Evolutionary conservation across 306 rosid species (phyloP), one percentile per base, ranked within the genome.

Genomic region (Potentilla sterilis): DNA sequence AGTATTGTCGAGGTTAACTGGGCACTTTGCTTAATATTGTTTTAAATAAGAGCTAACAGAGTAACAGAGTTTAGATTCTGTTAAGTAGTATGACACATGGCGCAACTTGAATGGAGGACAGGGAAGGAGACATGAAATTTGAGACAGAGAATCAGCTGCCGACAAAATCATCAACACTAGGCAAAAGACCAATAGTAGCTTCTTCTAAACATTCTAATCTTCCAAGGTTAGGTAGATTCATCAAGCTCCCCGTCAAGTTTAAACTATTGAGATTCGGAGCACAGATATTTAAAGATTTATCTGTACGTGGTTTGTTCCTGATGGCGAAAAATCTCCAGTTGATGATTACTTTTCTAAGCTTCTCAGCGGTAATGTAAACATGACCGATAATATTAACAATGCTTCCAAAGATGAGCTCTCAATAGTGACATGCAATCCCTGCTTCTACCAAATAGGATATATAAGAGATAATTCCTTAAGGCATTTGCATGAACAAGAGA

Each of bases 1-100:
- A 64, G 46, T 64, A 37, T 18, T 37, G 22, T 66, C 28, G 82
- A 64, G 77, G 77, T 78, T 83, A 81, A 72, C 59, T 77, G 86
- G 81, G 83, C 88, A 78, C 78, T 71, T 74, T n/a, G n/a, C n/a
- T n/a, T n/a, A n/a, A n/a, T n/a, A n/a, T n/a, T n/a, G n/a, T n/a
- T n/a, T n/a, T n/a, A n/a, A n/a, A n/a, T n/a, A n/a, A n/a, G n/a
- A n/a, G n/a, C n/a, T n/a, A n/a, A n/a, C n/a, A n/a, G n/a, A n/a
- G n/a, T n/a, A n/a, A n/a, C n/a, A n/a, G n/a, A n/a, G n/a, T n/a
- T n/a, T n/a, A n/a, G n/a, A n/a, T n/a, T n/a, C n/a, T n/a, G n/a
- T n/a, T n/a, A n/a, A n/a, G n/a, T n/a, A n/a, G n/a, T n/a, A n/a
- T n/a, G n/a, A n/a, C n/a, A n/a, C n/a, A n/a, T n/a, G n/a, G n/a